A percentile compares a stretch with the other conserved stretches of the same genome.
Evolutionary conservation across 495 filamentous ascomycete genomes (phyloP).

Genomic region (Aspergillus baeticus): DNA sequence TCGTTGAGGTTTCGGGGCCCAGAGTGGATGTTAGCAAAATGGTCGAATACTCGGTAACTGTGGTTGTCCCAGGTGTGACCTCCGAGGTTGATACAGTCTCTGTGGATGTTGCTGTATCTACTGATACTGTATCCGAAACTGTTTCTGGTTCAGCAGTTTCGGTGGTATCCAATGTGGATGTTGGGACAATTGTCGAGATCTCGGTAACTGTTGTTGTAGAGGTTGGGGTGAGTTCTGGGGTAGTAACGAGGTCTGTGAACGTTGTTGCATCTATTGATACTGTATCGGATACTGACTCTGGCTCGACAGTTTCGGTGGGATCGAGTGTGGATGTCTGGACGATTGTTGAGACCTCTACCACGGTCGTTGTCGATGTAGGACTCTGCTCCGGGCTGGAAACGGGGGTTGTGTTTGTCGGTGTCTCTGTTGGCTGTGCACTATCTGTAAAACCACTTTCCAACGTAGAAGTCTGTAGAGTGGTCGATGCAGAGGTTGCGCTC

Average conservation of each 20-base stretch:
- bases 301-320: too few relatives aligned
- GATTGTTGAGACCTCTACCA: too few relatives aligned
- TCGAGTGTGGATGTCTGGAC: too few relatives aligned
- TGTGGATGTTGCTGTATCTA: neutral
- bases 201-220: constrained; percentile 4
- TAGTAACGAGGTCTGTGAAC: neutral
- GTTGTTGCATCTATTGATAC: neutral
- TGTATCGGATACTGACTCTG: too few relatives aligned
- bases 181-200: neutral
- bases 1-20: too few relatives aligned
- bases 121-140: too few relatives aligned
- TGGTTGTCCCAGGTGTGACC: neutral
- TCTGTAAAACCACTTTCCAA: neutral
- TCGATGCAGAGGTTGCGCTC: neutral
- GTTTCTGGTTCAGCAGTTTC: neutral
- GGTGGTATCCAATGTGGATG: neutral
- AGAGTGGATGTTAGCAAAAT: neutral
- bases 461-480: neutral
- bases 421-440: neutral
- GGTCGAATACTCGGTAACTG: neutral
- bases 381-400: neutral
- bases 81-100: neutral
- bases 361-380: neutral
- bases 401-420: neutral
- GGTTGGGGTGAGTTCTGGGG: neutral